Base-by-base conservation (phyloP, 148 eudicot genomes). In the Suaeda aralocaspica region DNA sequence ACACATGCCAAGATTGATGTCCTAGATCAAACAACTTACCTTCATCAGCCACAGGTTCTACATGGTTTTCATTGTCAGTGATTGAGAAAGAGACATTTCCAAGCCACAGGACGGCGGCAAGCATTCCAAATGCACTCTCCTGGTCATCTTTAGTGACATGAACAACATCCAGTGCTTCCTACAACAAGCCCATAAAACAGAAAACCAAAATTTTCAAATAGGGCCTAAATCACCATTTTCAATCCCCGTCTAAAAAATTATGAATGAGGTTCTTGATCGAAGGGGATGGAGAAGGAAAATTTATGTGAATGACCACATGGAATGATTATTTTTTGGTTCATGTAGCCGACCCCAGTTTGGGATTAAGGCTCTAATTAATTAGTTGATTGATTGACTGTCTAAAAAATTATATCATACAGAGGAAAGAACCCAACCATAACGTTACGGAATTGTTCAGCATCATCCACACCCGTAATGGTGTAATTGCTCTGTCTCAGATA, bases 141-240 rank as follows among this genome's bases (percentile, higher is more conserved):
- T 93, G 96, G 75, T 91, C 96, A 64, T 84, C 92, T 81, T 91
- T 86, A 70, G 85, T 83, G 22, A 91, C 88, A 81, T 94, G 99
- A 83, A 94, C 99, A 78, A 87, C 80, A 78, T 89, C 87, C 72
- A 94, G 77, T 45, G 99, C 99, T 82, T 91, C 99, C 97, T 91
- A 67, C 63, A 72, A 55, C n/a, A 19, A 28, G n/a, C 33, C 51
- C 28, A 39, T 19, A 44, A 19, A 46, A 30, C 33, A 60, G 26
- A 39, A n/a, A 6, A 16, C 22, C 21, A 19, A 15, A 59, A 62
- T 39, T 2, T 24, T 22, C 42, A 14, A 21, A 22, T 29, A 10
- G n/a, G n/a, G 36, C 26, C 1, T 61, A 16, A 33, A 44, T 30
- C 39, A 28, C 22, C 33, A 24, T 49, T 26, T 19, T 41, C 25